phyloP scores from a whole-genome alignment of 805 yeast genomes.

The Saturnispora silvae region DNA sequence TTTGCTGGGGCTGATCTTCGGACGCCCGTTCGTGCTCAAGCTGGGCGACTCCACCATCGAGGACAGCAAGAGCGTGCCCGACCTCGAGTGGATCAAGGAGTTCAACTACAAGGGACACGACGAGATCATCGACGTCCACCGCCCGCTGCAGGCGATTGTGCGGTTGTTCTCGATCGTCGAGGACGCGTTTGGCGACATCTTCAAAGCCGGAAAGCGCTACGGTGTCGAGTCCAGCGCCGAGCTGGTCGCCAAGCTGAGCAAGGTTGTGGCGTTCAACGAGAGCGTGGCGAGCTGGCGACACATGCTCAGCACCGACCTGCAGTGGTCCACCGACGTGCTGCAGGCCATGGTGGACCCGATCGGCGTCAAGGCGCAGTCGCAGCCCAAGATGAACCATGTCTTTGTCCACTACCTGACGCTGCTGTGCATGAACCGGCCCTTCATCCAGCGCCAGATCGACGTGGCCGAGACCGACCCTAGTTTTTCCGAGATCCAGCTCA shows the following conservation, averaged over 20 bases:
- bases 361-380: slow-evolving; percentile 36
- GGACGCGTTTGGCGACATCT: background rate
- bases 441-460: slow-evolving; percentile 17
- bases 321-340: slow-evolving; percentile 33
- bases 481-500: background rate
- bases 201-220: no score
- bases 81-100: slow-evolving; percentile 52
- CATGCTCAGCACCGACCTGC: slow-evolving; percentile 36
- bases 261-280: slow-evolving; percentile 6
- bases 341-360: slow-evolving; percentile 16
- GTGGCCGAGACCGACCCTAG: background rate
- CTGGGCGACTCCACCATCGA: slow-evolving; percentile 50
- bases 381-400: slow-evolving; percentile 39
- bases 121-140: slow-evolving; percentile 28
- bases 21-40: slow-evolving; percentile 46
- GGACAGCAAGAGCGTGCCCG: slow-evolving; percentile 49
- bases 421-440: slow-evolving; percentile 52
- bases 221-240: no score
- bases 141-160: slow-evolving; percentile 33
- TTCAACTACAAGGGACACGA: slow-evolving; percentile 30
- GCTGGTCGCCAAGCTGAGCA: background rate
- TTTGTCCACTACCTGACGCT: slow-evolving; percentile 49
- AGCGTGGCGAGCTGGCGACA: slow-evolving; percentile 33
- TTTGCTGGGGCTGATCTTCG: slow-evolving; percentile 46
- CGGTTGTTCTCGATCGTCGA: background rate